Conservation (phyloP, 2,329 filamentous ascomycete species). For the Colletotrichum ledebouriae region DNA sequence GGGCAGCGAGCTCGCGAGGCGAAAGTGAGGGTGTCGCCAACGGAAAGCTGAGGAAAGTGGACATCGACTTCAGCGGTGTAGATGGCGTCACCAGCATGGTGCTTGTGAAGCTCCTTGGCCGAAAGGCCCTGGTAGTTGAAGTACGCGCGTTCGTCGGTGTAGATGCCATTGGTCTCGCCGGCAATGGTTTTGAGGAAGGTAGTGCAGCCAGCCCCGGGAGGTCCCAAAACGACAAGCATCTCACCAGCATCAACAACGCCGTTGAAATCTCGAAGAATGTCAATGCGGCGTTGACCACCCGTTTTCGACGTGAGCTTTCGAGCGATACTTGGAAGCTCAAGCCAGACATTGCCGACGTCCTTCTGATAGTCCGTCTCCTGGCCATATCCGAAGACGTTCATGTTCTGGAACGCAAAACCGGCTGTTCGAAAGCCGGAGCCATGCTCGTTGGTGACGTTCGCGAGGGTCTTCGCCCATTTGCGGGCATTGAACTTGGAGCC, state of each 20-base stretch:
- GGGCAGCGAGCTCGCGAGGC: slow-evolving; percentile 68
- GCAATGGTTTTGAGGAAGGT: slow-evolving; percentile 77
- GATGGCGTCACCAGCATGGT: slow-evolving; percentile 70
- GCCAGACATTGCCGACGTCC: slow-evolving; percentile 55
- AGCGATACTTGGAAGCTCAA: slow-evolving; percentile 47
- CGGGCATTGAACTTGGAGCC: slow-evolving; percentile 64
- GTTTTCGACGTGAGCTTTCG: slow-evolving; percentile 49
- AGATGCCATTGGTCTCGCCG: slow-evolving; percentile 74
- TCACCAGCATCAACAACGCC: slow-evolving; percentile 67
- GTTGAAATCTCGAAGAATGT: slow-evolving; percentile 65
- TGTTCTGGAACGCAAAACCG: slow-evolving; percentile 56
- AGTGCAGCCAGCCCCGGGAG: slow-evolving; percentile 70
- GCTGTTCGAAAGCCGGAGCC: slow-evolving; percentile 48
- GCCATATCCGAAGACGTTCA: slow-evolving; percentile 59
- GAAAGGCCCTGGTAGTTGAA: slow-evolving; percentile 42
- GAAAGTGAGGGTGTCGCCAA: slow-evolving; percentile 72
- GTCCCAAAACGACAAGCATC: slow-evolving; percentile 70
- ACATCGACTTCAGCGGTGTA: slow-evolving; percentile 76
- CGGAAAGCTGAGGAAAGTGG: slow-evolving; percentile 70
- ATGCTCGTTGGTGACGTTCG: slow-evolving; percentile 45
- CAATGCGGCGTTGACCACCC: slow-evolving; percentile 52
- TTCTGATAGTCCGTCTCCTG: slow-evolving; percentile 59
- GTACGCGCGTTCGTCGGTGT: slow-evolving; percentile 44
- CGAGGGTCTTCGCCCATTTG: slow-evolving; percentile 51
- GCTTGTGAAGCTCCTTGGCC: slow-evolving; percentile 35